phyloP scores from a whole-genome alignment of 352 stramenopile genomes.

The Phytophthora multivora region DNA sequence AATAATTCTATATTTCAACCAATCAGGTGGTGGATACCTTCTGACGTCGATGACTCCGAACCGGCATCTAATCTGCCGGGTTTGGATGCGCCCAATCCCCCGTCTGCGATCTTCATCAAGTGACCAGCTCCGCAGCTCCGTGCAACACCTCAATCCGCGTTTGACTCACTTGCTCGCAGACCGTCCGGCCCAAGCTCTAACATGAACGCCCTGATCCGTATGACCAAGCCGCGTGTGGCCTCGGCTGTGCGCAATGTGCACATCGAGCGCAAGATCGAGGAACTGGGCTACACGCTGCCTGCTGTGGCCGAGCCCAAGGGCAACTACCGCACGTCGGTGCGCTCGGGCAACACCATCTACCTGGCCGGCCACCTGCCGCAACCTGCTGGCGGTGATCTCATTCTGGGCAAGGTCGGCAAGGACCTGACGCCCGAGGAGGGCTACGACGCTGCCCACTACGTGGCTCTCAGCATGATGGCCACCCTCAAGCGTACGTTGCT shows the following conservation, averaged over 20 bases:
- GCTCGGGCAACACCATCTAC: constrained; percentile 86
- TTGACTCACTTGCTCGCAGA: constrained; percentile 6
- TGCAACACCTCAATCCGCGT: constrained; percentile 23
- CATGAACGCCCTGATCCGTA: constrained; percentile 39
- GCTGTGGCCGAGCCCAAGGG: constrained; percentile 87
- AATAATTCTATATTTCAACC: constrained; percentile 1
- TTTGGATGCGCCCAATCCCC: constrained; percentile 28
- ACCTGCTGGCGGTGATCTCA: constrained; percentile 72
- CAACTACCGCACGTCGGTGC: constrained; percentile 89
- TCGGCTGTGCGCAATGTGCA: constrained; percentile 66
- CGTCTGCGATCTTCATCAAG: neutral
- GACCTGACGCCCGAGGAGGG: constrained; percentile 90
- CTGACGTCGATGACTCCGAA: neutral
- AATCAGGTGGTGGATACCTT: neutral
- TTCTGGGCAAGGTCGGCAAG: constrained; percentile 89
- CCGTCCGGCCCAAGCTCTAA: neutral
- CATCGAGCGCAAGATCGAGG: constrained; percentile 82
- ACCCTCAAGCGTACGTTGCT: constrained; percentile 86
- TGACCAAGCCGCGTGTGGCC: constrained; percentile 32
- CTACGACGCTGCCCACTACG: constrained; percentile 90
- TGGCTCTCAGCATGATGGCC: constrained; percentile 90
- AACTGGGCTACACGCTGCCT: constrained; percentile 87
- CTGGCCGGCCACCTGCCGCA: constrained; percentile 84
- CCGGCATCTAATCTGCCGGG: constrained; percentile 6
- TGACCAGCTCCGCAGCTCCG: neutral